Evolutionary conservation across 257 asterid species (phyloP).

Genomic region (Solanum megistacrolobum): DNA sequence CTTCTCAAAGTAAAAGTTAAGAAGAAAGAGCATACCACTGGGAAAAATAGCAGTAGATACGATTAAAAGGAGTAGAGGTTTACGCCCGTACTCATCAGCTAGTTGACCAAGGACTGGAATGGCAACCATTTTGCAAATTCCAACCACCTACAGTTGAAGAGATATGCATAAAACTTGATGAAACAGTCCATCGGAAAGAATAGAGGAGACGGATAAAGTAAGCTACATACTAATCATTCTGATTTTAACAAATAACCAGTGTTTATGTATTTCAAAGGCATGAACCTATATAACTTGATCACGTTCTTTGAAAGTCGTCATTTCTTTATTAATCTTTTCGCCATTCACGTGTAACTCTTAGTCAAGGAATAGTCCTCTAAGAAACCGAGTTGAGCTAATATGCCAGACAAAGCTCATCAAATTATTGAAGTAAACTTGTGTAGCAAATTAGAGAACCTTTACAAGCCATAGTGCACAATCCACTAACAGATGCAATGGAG

Average conservation of each 20-base stretch:
- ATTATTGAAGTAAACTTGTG: background rate
- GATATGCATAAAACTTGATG: conserved; percentile 9
- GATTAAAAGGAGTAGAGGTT: conserved; percentile 80
- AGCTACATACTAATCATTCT: background rate
- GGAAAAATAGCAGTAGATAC: conserved; percentile 68
- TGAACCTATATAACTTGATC: background rate
- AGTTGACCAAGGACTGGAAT: conserved; percentile 85
- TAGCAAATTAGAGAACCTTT: background rate
- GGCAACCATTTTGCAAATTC: conserved; percentile 76
- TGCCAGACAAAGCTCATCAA: background rate
- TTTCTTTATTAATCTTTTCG: no score
- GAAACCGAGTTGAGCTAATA: background rate
- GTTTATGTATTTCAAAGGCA: background rate
- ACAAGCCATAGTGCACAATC: background rate
- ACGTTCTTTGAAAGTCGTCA: background rate
- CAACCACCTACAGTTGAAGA: conserved; percentile 52
- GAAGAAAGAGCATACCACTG: conserved; percentile 38
- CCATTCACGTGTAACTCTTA: background rate
- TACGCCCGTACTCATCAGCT: conserved; percentile 85
- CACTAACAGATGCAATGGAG: background rate
- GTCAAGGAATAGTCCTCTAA: background rate
- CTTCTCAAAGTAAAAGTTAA: conserved; percentile 22
- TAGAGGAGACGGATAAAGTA: background rate
- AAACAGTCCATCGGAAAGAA: background rate
- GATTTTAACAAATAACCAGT: background rate